These are phyloP conservation scores for Brettanomyces custersianus DNA, from an alignment of 805 yeast genomes.

Conservation along the genomic window DNA sequence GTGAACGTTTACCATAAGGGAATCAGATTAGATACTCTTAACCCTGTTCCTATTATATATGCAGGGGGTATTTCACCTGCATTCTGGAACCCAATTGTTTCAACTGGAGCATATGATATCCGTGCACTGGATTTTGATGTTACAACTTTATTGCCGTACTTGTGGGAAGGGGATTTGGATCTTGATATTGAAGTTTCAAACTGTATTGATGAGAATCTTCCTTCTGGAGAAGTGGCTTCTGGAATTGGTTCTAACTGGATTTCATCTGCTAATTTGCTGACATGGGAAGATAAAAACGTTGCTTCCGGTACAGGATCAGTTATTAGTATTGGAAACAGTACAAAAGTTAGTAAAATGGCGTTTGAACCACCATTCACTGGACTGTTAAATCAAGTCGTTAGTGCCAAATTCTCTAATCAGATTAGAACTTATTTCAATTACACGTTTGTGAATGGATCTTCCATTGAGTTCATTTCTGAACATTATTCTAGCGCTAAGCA, in stretches of 20 bases:
- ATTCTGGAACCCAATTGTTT: constrained; percentile 75
- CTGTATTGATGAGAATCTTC: constrained; percentile 34
- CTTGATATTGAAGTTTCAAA: constrained; percentile 44
- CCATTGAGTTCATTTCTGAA: constrained; percentile 22
- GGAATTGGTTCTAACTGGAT: constrained; percentile 51
- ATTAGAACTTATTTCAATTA: constrained; percentile 29
- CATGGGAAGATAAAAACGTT: constrained; percentile 42
- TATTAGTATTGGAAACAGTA: constrained; percentile 18
- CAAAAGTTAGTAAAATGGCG: constrained; percentile 24
- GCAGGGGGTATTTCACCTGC: constrained; percentile 80
- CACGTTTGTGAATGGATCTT: constrained; percentile 30
- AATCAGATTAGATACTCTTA: constrained; percentile 45
- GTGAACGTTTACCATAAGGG: constrained; percentile 56
- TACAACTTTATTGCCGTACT: constrained; percentile 57
- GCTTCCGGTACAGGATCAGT: constrained; percentile 31
- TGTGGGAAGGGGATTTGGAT: constrained; percentile 42
- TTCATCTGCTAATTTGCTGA: constrained; percentile 43
- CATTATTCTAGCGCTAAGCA: constrained; percentile 24
- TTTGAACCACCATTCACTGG: constrained; percentile 31
- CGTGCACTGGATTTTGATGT: constrained; percentile 63
- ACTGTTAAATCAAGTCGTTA: constrained; percentile 29
- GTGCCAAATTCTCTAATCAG: constrained; percentile 26
- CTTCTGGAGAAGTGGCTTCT: constrained; percentile 18
- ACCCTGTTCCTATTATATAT: constrained; percentile 67
- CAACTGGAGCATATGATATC: constrained; percentile 64